Conservation (phyloP, 495 filamentous ascomycete genomes). For the Sporormia fimetaria region DNA sequence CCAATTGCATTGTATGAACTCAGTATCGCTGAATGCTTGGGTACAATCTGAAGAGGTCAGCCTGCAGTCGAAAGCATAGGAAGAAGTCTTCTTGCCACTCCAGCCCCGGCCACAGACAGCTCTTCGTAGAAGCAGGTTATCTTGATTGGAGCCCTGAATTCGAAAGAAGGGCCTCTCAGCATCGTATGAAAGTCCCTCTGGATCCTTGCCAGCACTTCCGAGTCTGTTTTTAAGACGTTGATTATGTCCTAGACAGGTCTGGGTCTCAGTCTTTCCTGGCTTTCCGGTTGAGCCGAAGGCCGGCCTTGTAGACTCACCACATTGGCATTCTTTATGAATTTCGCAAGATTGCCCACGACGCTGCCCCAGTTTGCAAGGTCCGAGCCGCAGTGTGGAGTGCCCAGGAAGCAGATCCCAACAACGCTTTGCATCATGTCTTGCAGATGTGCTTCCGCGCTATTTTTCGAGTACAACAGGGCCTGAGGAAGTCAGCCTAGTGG, state of each 20-base stretch:
- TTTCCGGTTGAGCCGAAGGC: background rate
- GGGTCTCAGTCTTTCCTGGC: background rate
- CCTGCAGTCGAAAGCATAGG: background rate
- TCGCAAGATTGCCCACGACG: background rate
- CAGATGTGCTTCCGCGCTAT: slow-evolving; percentile 1
- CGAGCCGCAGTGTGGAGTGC: slow-evolving; percentile 18
- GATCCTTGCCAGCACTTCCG: too few relatives aligned
- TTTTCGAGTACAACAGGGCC: slow-evolving; percentile 2
- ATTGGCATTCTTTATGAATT: slow-evolving; percentile 6
- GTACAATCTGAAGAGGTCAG: background rate
- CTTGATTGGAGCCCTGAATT: too few relatives aligned
- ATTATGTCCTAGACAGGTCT: background rate
- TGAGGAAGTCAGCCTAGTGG: too few relatives aligned
- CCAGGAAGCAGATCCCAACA: slow-evolving; percentile 15
- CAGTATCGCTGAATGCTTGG: background rate
- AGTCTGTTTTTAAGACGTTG: too few relatives aligned
- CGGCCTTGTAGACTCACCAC: slow-evolving; percentile 3
- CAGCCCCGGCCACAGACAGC: background rate
- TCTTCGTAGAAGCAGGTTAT: background rate
- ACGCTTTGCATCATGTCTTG: slow-evolving; percentile 1
- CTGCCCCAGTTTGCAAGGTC: slow-evolving; percentile 11
- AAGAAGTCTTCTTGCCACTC: background rate
- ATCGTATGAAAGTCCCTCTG: too few relatives aligned
- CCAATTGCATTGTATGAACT: background rate
- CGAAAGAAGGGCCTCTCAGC: too few relatives aligned